Percentiles rank a stretch among this genome's conserved stretches.
Conservation (phyloP, 2,329 filamentous ascomycete species). For the Zasmidium cellare region DNA sequence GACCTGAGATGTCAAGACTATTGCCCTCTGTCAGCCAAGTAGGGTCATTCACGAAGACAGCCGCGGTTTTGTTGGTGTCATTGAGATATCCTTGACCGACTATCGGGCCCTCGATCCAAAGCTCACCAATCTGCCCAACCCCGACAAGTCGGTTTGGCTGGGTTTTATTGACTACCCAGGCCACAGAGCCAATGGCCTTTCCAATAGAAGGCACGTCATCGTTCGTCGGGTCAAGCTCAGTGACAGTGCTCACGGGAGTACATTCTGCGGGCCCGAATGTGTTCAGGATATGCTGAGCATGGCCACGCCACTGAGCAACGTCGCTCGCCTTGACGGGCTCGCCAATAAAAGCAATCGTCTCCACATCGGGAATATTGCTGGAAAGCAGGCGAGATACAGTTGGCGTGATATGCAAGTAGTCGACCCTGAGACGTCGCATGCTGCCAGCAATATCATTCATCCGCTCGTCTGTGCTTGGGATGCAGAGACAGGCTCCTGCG, state of each 20-base stretch:
- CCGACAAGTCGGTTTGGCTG: constrained; percentile 54
- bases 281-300: constrained; percentile 33
- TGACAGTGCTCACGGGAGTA: not conserved
- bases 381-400: constrained; percentile 50
- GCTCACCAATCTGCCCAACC: constrained; percentile 51
- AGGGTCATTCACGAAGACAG: constrained; percentile 34
- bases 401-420: constrained; percentile 56
- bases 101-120: constrained; percentile 49
- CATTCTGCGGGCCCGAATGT: constrained; percentile 46
- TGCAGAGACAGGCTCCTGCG: constrained; percentile 8
- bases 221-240: not conserved
- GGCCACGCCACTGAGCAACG: not conserved
- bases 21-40: constrained; percentile 22
- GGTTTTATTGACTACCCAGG: constrained; percentile 15
- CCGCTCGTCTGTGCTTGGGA: not conserved
- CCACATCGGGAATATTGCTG: not conserved
- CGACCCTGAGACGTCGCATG: constrained; percentile 11
- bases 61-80: constrained; percentile 30
- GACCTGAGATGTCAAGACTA: constrained; percentile 29
- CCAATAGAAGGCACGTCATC: not conserved
- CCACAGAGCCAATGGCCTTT: constrained; percentile 1
- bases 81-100: constrained; percentile 47
- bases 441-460: constrained; percentile 8
- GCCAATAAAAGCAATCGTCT: not conserved
- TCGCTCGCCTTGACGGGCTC: not conserved